Conservation (phyloP, 225 moss, liverwort and hornwort genomes). For the Pleurozium schreberi region DNA sequence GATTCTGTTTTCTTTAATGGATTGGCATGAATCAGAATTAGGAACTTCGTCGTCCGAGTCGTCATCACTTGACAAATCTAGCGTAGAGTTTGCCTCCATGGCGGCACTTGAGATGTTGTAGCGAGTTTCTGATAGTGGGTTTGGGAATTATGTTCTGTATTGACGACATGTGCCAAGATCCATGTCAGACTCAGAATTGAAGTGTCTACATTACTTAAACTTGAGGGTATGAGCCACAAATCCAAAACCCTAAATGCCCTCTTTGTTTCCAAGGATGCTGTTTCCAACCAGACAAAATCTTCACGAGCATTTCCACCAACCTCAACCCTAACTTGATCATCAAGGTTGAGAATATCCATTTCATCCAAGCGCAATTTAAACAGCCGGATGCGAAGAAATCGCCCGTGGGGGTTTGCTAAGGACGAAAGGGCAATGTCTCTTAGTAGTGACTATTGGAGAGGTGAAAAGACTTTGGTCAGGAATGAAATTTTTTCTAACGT, state of each 20-base stretch:
- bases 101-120: neutral
- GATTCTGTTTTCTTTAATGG: neutral
- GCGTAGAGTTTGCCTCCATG: neutral
- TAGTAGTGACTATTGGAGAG: slow-evolving; percentile 1
- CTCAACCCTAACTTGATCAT: neutral
- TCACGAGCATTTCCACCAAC: neutral
- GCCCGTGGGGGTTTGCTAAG: neutral
- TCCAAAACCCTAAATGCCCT: neutral
- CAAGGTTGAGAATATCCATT: neutral
- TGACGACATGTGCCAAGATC: neutral
- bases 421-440: slow-evolving; percentile 10
- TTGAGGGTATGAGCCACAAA: neutral
- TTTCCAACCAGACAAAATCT: no score
- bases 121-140: neutral
- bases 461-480: neutral
- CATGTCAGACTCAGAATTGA: neutral
- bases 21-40: neutral
- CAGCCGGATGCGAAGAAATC: neutral
- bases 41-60: neutral
- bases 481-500: neutral
- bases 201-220: neutral
- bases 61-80: neutral
- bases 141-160: neutral
- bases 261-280: neutral
- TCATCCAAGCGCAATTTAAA: neutral